A percentile compares a stretch with the other conserved stretches of the same genome.
Evolutionary conservation across 768 basidiomycete genomes (phyloP).

Genomic region (Roridomyces roridus): DNA sequence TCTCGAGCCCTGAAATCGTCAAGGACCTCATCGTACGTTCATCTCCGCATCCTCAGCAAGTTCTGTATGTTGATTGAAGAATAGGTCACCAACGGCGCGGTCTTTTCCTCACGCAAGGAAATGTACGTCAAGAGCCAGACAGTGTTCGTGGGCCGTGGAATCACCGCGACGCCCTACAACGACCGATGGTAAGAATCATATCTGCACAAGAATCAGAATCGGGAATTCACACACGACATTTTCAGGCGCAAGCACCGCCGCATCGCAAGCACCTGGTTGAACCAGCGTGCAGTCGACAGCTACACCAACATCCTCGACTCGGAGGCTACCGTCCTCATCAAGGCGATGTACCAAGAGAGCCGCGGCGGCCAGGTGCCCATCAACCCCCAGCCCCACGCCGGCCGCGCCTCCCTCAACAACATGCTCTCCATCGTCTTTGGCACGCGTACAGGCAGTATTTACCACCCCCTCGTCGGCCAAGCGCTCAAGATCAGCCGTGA

Average conservation of each 20-base stretch:
- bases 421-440: conserved; percentile 53
- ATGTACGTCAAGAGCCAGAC: conserved; percentile 11
- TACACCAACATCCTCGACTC: background rate
- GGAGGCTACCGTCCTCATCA: conserved; percentile 1
- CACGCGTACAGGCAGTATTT: conserved; percentile 44
- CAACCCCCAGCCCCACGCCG: conserved; percentile 29
- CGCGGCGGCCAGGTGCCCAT: background rate
- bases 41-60: too few species aligned
- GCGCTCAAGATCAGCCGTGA: conserved; percentile 47
- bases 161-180: conserved; percentile 2
- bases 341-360: conserved; percentile 1
- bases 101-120: conserved; percentile 3
- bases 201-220: too few species aligned
- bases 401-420: conserved; percentile 49
- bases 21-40: conserved; percentile 34
- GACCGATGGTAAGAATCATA: background rate
- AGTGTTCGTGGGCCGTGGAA: background rate
- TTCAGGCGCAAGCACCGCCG: conserved; percentile 9
- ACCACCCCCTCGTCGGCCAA: conserved; percentile 42
- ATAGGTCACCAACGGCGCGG: conserved; percentile 25
- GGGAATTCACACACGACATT: background rate
- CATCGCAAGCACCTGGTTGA: background rate
- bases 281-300: conserved; percentile 3
- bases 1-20: conserved; percentile 40
- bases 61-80: too few species aligned